Conservation (phyloP, 257 asterid genomes). For the Nicotiana undulata region DNA sequence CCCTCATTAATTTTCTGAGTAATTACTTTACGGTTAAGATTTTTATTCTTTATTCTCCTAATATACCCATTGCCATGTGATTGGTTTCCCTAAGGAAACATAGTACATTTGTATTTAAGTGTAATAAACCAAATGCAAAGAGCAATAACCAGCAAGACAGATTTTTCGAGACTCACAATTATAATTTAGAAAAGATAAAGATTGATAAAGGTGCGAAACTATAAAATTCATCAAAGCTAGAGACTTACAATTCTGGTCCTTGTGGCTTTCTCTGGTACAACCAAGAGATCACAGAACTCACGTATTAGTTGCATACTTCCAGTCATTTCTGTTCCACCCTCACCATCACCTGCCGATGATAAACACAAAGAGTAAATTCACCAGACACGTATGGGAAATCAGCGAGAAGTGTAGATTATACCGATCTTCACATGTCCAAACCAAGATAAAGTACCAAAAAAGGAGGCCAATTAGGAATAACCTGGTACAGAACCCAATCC, state of each 20-base stretch:
- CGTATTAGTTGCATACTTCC: constrained; percentile 80
- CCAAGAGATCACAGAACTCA: constrained; percentile 63
- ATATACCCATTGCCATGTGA: not conserved
- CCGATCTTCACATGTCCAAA: not conserved
- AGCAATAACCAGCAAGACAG: not conserved
- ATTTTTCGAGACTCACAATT: not conserved
- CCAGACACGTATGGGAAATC: not conserved
- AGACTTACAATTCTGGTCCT: constrained; percentile 71
- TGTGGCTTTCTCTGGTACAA: constrained; percentile 56
- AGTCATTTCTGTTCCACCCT: constrained; percentile 92
- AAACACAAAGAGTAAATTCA: not conserved
- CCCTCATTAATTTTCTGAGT: not conserved
- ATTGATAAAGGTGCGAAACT: not conserved
- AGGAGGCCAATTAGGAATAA: constrained; percentile 11
- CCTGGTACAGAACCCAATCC: constrained; percentile 92
- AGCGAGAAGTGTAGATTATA: not conserved
- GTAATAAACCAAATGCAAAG: not conserved
- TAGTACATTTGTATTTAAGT: not conserved
- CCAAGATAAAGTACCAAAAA: not conserved
- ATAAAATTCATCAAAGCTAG: not conserved
- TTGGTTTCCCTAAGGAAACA: not conserved
- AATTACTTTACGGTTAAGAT: not conserved
- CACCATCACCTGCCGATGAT: constrained; percentile 69
- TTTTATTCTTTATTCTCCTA: not conserved
- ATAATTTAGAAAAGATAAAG: not conserved